These are phyloP conservation scores for Pseudofabraea citricarpa DNA, from an alignment of 2,329 filamentous ascomycete species.

Conservation along the genomic window DNA sequence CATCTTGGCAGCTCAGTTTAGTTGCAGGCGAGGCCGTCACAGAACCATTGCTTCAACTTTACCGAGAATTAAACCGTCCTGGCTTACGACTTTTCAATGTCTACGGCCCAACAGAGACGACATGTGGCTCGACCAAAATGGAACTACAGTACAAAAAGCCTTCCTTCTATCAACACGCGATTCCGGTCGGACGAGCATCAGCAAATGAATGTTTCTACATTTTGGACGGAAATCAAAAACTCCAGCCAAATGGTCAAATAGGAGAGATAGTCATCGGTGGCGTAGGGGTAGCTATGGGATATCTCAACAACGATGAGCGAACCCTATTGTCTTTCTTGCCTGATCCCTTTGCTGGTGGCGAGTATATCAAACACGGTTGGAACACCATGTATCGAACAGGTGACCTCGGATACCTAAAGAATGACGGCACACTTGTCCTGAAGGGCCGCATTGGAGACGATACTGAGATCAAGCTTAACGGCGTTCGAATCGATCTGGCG, in stretches of 20 bases:
- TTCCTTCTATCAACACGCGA: not conserved
- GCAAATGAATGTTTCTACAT: conserved; percentile 28
- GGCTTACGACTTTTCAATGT: conserved; percentile 4
- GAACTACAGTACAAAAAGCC: not conserved
- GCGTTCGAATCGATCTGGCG: conserved; percentile 35
- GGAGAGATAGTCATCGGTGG: conserved; percentile 39
- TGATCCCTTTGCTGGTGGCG: not conserved
- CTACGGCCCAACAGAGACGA: conserved; percentile 10
- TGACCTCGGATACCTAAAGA: conserved; percentile 30
- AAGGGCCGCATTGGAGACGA: conserved; percentile 29
- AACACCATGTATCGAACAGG: conserved; percentile 30
- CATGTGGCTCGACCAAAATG: too few relatives aligned
- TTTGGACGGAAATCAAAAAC: conserved; percentile 30
- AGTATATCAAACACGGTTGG: not conserved
- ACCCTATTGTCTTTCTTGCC: not conserved
- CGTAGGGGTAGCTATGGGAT: conserved; percentile 23
- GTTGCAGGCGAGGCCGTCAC: not conserved
- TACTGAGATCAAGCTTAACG: conserved; percentile 31
- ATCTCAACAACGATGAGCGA: conserved; percentile 22
- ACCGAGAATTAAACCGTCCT: not conserved
- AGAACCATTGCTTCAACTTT: not conserved
- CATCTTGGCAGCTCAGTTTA: not conserved
- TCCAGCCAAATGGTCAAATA: conserved; percentile 32
- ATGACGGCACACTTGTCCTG: conserved; percentile 25
- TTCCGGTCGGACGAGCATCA: conserved; percentile 2